A percentile compares a stretch with the other conserved stretches of the same genome.
phyloP scores from a whole-genome alignment of 169 alveolate genomes.

The Neospora caninum region DNA sequence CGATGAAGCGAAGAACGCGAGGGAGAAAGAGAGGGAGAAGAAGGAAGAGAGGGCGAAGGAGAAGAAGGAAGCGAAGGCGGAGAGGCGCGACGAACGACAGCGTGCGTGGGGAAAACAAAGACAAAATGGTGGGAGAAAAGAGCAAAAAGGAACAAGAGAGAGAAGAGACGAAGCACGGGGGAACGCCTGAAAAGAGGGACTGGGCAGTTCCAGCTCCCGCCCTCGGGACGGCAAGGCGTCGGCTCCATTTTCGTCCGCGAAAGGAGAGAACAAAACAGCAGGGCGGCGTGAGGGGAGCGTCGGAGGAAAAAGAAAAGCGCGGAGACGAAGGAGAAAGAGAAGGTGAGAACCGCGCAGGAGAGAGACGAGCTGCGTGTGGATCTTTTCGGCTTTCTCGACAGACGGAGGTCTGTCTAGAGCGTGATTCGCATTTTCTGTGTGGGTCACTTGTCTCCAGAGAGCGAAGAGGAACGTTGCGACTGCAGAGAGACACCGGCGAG shows the following conservation, averaged over 20 bases:
- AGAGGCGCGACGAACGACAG: not conserved
- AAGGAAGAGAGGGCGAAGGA: constrained; percentile 29
- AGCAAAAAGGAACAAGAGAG: not conserved
- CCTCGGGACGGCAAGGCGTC: too few species aligned
- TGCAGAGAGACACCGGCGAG: too few species aligned
- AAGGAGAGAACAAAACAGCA: not conserved
- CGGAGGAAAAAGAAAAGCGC: not conserved
- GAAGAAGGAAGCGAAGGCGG: constrained; percentile 43
- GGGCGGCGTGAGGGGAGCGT: not conserved
- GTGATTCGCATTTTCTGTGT: too few species aligned
- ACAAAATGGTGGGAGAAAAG: not conserved
- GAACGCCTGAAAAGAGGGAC: too few species aligned
- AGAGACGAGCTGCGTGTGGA: too few species aligned
- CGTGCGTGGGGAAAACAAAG: not conserved
- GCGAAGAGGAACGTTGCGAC: too few species aligned
- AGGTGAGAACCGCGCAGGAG: too few species aligned
- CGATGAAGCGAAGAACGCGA: too few species aligned
- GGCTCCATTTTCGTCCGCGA: too few species aligned
- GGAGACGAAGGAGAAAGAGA: not conserved
- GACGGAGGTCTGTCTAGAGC: not conserved
- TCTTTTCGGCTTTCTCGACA: not conserved
- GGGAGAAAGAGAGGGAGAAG: too few species aligned
- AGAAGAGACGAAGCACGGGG: not conserved
- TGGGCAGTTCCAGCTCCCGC: too few species aligned
- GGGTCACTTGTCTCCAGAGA: too few species aligned